Conservation (phyloP, 208 protist species). For the Trypanosoma theileri region DNA sequence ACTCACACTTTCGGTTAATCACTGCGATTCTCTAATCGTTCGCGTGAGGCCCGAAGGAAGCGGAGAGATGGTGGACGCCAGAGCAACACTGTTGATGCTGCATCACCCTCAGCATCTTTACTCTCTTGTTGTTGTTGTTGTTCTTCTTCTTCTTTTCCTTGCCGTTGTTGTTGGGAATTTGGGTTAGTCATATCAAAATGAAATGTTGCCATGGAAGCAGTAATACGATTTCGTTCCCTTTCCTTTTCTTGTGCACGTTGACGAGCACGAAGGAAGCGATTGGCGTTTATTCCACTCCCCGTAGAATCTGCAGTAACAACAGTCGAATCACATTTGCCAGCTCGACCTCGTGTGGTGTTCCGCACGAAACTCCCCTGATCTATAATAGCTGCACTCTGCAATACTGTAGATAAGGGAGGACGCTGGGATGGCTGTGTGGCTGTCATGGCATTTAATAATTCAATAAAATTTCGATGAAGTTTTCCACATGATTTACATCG, state of each 20-base stretch:
- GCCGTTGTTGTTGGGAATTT: background rate
- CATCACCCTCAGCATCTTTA: background rate
- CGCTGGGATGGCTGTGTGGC: slow-evolving; percentile 23
- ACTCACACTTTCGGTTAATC: background rate
- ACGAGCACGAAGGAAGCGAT: background rate
- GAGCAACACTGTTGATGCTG: slow-evolving; percentile 11
- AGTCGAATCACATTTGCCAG: background rate
- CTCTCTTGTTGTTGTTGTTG: background rate
- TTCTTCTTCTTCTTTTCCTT: background rate
- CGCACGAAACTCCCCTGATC: slow-evolving; percentile 29
- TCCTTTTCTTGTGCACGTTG: background rate
- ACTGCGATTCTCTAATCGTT: background rate
- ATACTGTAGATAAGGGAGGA: slow-evolving; percentile 24
- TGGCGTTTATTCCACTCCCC: background rate
- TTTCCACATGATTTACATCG: slow-evolving; percentile 40
- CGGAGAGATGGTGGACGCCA: slow-evolving; percentile 40
- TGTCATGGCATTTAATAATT: slow-evolving; percentile 45
- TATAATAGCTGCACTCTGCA: slow-evolving; percentile 36
- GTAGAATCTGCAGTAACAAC: background rate
- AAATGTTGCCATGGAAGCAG: background rate
- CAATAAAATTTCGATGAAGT: slow-evolving; percentile 36
- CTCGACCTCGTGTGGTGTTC: background rate
- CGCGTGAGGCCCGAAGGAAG: slow-evolving; percentile 20
- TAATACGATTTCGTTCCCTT: background rate
- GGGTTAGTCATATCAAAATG: background rate